These are phyloP conservation scores for Verticillium zaregamsianum DNA, from an alignment of 2,329 filamentous ascomycete species.

Conservation along the genomic window DNA sequence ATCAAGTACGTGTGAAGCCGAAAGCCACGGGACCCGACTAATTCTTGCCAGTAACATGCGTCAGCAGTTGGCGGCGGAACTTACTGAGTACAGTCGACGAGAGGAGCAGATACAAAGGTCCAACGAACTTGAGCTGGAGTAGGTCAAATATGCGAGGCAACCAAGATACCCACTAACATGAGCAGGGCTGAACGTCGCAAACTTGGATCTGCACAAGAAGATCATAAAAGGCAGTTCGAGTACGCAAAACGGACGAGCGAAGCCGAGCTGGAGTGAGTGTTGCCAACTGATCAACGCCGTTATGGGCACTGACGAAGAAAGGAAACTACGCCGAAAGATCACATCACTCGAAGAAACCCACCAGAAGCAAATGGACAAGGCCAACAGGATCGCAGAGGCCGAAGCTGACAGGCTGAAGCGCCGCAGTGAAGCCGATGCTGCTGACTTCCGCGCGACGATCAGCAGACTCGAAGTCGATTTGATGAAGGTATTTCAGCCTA, in stretches of 20 bases:
- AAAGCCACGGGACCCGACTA: neutral
- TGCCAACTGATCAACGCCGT: neutral
- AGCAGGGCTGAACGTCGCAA: neutral
- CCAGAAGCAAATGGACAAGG: slow-evolving; percentile 38
- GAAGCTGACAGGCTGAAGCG: slow-evolving; percentile 45
- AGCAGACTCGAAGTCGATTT: slow-evolving; percentile 59
- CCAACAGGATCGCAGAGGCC: slow-evolving; percentile 41
- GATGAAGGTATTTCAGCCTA: slow-evolving; percentile 44
- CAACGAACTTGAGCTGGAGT: neutral
- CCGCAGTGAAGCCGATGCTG: slow-evolving; percentile 55
- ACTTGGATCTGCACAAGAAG: slow-evolving; percentile 5
- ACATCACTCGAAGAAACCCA: slow-evolving; percentile 21
- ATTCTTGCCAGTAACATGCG: neutral
- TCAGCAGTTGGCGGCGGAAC: slow-evolving; percentile 17
- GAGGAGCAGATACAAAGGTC: slow-evolving; percentile 25
- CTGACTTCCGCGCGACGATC: slow-evolving; percentile 58
- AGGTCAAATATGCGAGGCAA: neutral
- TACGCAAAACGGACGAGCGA: slow-evolving; percentile 1
- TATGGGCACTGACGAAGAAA: neutral
- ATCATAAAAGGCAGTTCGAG: slow-evolving; percentile 7
- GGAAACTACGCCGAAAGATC: slow-evolving; percentile 10
- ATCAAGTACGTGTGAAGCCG: slow-evolving; percentile 38
- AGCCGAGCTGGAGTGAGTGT: neutral
- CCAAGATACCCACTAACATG: neutral
- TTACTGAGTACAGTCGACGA: slow-evolving; percentile 22